Evolutionary conservation across 768 basidiomycete species (phyloP).

Genomic region (Termitomyces eurrhizus): DNA sequence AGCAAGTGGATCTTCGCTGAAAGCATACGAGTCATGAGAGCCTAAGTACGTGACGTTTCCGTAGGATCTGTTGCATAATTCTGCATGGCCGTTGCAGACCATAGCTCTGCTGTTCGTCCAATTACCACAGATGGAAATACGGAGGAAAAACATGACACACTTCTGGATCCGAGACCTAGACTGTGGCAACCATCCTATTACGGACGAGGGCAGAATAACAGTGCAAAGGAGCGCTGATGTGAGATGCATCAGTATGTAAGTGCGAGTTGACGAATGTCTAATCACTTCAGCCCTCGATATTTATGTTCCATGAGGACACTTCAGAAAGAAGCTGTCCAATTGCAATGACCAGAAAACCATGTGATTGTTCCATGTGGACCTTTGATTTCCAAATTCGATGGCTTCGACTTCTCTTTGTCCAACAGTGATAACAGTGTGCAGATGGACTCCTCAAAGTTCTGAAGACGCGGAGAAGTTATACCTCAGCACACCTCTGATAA

Average conservation of each 20-base stretch:
- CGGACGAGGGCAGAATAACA: not conserved
- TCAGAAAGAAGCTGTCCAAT: too few species aligned
- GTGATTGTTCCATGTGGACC: too few species aligned
- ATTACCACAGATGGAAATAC: not conserved
- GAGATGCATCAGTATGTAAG: not conserved
- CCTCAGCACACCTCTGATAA: not conserved
- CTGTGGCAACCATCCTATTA: not conserved
- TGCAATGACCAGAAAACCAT: too few species aligned
- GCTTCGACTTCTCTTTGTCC: too few species aligned
- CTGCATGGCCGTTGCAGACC: slow-evolving; percentile 63
- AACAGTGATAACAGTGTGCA: too few species aligned
- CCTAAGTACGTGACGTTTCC: slow-evolving; percentile 46
- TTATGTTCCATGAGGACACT: not conserved
- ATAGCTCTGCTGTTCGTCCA: slow-evolving; percentile 26
- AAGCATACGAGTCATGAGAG: slow-evolving; percentile 56
- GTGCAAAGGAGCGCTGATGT: not conserved
- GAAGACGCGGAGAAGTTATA: slow-evolving; percentile 1
- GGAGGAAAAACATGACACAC: not conserved
- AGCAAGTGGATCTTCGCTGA: slow-evolving; percentile 40
- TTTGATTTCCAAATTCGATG: too few species aligned
- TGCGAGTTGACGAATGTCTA: not conserved
- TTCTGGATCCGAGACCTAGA: not conserved
- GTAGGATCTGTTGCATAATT: slow-evolving; percentile 56
- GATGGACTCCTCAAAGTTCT: too few species aligned
- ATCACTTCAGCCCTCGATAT: not conserved